Conservation (phyloP, 1,284 basidiomycete species). For the Tilletiopsis washingtonensis region DNA sequence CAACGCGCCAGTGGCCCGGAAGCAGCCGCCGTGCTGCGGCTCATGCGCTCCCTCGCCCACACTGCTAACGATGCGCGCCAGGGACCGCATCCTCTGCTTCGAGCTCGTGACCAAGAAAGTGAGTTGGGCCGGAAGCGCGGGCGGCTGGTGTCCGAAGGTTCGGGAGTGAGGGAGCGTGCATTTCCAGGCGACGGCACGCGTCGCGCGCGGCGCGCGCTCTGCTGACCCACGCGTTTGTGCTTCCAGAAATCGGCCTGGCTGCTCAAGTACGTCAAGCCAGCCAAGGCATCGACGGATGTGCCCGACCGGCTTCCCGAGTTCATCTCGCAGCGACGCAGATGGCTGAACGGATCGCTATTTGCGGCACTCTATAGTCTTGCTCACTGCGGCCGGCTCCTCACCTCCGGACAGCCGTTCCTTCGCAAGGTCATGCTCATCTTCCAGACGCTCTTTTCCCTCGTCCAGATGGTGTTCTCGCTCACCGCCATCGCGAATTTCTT, state of each 20-base stretch:
- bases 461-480: constrained; percentile 65
- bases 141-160: no score
- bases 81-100: constrained; percentile 78
- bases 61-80: no score
- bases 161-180: no score
- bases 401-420: constrained; percentile 79
- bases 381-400: constrained; percentile 77
- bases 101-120: constrained; percentile 82
- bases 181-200: no score
- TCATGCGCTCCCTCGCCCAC: no score
- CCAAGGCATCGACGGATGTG: constrained; percentile 83
- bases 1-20: no score
- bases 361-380: constrained; percentile 77
- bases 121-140: no score
- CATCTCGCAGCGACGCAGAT: constrained; percentile 62
- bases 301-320: constrained; percentile 74
- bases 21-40: no score
- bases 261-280: constrained; percentile 86
- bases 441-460: constrained; percentile 49
- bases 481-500: constrained; percentile 73
- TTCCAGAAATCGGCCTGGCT: no score
- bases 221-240: no score
- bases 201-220: no score
- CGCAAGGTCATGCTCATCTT: constrained; percentile 71
- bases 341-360: constrained; percentile 80